Conservation (phyloP, 768 basidiomycete species). For the Ramaria sp. region DNA sequence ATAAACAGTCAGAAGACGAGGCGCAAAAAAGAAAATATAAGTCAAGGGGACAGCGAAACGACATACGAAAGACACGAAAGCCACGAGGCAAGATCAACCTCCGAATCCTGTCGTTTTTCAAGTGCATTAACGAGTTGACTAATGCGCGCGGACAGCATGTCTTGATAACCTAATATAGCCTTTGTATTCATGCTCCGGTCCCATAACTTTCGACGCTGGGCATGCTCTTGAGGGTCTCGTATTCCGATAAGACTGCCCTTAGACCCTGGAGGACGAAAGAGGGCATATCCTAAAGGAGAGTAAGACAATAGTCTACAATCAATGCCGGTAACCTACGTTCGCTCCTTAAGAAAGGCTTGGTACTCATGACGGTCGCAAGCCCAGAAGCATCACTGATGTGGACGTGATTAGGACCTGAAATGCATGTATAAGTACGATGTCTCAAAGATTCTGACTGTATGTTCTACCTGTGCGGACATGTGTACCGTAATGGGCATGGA, state of each 20-base stretch:
- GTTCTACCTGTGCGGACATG: conserved; percentile 42
- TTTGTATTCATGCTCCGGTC: conserved; percentile 35
- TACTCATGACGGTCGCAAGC: neutral
- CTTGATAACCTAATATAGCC: conserved; percentile 37
- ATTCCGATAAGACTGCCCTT: neutral
- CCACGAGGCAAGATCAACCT: neutral
- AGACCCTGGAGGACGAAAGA: neutral
- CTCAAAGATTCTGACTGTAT: neutral
- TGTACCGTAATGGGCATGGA: conserved; percentile 48
- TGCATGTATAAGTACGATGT: neutral
- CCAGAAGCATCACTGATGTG: neutral
- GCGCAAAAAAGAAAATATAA: too few species aligned
- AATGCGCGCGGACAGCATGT: conserved; percentile 25
- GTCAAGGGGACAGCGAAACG: neutral
- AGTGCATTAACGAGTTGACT: conserved; percentile 31
- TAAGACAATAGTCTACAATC: too few species aligned
- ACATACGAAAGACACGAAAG: conserved; percentile 5
- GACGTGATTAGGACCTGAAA: conserved; percentile 6
- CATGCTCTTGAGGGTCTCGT: conserved; percentile 31
- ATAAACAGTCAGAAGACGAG: neutral
- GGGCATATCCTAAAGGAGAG: neutral
- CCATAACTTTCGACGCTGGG: conserved; percentile 36
- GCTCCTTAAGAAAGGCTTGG: neutral
- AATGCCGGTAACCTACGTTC: neutral
- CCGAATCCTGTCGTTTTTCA: conserved; percentile 3